Percentiles rank a stretch among this genome's conserved stretches.
Conservation (phyloP, 108 stramenopile genomes). For the Discostella pseudostelligera region DNA sequence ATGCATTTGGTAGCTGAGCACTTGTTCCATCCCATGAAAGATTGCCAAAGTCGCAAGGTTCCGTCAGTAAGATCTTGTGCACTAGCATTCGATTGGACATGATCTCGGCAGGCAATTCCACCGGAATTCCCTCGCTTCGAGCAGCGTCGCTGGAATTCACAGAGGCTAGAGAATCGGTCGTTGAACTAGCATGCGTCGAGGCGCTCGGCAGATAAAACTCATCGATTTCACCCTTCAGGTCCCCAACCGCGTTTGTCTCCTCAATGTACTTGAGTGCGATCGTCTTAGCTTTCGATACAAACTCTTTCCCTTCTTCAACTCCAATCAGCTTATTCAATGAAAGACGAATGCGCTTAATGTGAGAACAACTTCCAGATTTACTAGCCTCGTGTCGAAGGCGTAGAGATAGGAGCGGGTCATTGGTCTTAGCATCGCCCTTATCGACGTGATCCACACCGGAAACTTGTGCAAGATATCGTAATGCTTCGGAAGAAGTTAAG, state of each 20-base stretch:
- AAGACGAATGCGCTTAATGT: constrained; percentile 38
- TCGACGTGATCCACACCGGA: constrained; percentile 7
- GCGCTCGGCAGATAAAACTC: constrained; percentile 9
- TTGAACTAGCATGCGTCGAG: neutral
- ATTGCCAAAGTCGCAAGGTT: constrained; percentile 37
- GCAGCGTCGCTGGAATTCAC: neutral
- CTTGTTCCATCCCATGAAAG: constrained; percentile 41
- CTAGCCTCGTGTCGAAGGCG: constrained; percentile 34
- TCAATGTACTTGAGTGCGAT: constrained; percentile 22
- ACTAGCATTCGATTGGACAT: constrained; percentile 19
- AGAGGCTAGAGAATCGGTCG: no score
- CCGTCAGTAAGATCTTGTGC: constrained; percentile 42
- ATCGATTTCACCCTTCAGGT: constrained; percentile 38
- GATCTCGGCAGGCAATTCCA: constrained; percentile 16
- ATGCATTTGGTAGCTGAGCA: constrained; percentile 3
- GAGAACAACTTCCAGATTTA: constrained; percentile 17
- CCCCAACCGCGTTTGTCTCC: constrained; percentile 6
- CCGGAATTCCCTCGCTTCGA: neutral
- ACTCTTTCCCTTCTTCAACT: constrained; percentile 28
- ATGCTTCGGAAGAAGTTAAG: constrained; percentile 28
- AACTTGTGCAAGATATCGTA: constrained; percentile 22
- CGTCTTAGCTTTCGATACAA: constrained; percentile 30
- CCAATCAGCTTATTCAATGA: constrained; percentile 42
- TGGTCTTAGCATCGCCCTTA: neutral
- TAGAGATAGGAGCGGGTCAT: constrained; percentile 33